phyloP scores from a whole-genome alignment of 2,329 filamentous ascomycete genomes.

The Aspergillus sp. region DNA sequence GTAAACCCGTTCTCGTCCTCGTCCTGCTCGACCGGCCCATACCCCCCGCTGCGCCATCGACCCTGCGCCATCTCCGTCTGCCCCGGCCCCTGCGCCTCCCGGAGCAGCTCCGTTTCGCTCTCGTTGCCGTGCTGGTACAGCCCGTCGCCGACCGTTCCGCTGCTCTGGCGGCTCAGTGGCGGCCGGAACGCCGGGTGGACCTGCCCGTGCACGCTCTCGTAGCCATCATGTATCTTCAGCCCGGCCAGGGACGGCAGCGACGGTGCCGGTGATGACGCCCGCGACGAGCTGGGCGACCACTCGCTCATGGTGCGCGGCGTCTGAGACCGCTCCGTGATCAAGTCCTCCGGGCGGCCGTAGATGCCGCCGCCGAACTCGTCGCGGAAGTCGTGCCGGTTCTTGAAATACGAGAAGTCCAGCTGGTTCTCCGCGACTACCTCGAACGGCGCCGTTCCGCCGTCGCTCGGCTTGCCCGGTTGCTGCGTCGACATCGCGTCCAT shows the following conservation, averaged over 20 bases:
- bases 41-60: slow-evolving; percentile 28
- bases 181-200: slow-evolving; percentile 31
- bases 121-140: slow-evolving; percentile 31
- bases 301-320: slow-evolving; percentile 32
- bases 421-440: slow-evolving; percentile 80
- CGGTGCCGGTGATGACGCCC: slow-evolving; percentile 29
- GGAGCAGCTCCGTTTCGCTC: slow-evolving; percentile 30
- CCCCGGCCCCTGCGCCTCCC: slow-evolving; percentile 25
- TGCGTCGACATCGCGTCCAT: slow-evolving; percentile 66
- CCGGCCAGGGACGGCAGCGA: slow-evolving; percentile 24
- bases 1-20: slow-evolving; percentile 21
- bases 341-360: slow-evolving; percentile 36
- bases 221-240: slow-evolving; percentile 18
- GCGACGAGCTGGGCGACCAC: slow-evolving; percentile 15
- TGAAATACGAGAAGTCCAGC: slow-evolving; percentile 86
- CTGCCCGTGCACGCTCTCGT: slow-evolving; percentile 14
- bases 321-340: slow-evolving; percentile 36
- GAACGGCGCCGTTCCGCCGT: slow-evolving; percentile 56
- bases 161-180: slow-evolving; percentile 18
- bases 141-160: slow-evolving; percentile 11
- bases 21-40: slow-evolving; percentile 30
- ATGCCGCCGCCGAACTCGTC: slow-evolving; percentile 73
- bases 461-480: slow-evolving; percentile 46
- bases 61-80: slow-evolving; percentile 9
- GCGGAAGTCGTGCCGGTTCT: slow-evolving; percentile 78